A percentile compares a stretch with the other conserved stretches of the same genome.
Evolutionary conservation across 2,329 filamentous ascomycete species (phyloP).

Genomic region (Fusarium sp.): DNA sequence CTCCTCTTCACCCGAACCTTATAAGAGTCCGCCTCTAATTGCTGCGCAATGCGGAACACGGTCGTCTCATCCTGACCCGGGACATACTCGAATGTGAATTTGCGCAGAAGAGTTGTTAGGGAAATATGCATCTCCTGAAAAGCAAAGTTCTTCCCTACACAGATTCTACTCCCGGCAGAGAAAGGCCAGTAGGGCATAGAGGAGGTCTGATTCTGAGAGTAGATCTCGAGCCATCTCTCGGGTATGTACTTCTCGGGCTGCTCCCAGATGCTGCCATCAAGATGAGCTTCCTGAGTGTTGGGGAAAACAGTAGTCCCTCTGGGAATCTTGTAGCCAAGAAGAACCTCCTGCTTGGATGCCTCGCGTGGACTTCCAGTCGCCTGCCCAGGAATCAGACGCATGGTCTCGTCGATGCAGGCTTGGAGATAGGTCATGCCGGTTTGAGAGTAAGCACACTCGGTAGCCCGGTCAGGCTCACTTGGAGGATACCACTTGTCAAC

Average conservation of each 20-base stretch:
- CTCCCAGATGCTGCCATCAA: neutral
- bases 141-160: neutral
- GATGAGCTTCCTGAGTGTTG: neutral
- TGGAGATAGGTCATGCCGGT: neutral
- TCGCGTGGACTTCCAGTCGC: neutral
- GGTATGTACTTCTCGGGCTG: neutral
- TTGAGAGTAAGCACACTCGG: neutral
- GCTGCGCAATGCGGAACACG: slow-evolving; percentile 1
- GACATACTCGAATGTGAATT: neutral
- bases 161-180: neutral
- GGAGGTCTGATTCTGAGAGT: neutral
- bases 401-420: neutral
- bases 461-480: neutral
- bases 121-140: slow-evolving; percentile 1
- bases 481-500: slow-evolving; percentile 4
- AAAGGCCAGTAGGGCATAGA: neutral
- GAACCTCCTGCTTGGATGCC: neutral
- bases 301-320: neutral
- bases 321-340: neutral
- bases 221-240: neutral
- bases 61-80: neutral
- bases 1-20: neutral
- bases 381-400: neutral
- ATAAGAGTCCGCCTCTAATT: neutral
- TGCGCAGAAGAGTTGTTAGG: neutral